Percentiles rank a stretch among this genome's conserved stretches.
Evolutionary conservation across 495 filamentous ascomycete species (phyloP).

Genomic region (Penicillium arizonense): DNA sequence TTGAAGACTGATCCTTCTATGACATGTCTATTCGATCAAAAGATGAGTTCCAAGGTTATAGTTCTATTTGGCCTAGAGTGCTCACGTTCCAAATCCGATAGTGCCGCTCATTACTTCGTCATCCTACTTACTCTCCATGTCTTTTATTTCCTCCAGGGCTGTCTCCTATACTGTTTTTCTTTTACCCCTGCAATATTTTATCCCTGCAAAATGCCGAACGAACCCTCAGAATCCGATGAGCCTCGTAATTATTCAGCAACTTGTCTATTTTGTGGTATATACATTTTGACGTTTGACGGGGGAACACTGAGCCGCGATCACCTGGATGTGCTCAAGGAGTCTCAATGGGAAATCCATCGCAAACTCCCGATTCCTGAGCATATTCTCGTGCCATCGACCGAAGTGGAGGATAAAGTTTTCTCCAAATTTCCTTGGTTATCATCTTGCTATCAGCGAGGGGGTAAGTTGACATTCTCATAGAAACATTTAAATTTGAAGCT

Average conservation of each 20-base stretch:
- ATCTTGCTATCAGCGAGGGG: conserved; percentile 7
- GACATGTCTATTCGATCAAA: too few species aligned
- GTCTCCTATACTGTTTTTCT: too few species aligned
- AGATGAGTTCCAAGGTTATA: too few species aligned
- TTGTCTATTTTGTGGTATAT: conserved; percentile 1
- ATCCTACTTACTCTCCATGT: too few species aligned
- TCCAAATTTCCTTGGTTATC: conserved; percentile 4
- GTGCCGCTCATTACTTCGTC: too few species aligned
- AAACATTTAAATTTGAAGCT: neutral
- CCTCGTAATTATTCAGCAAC: neutral
- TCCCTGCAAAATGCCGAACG: too few species aligned
- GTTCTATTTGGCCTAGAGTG: too few species aligned
- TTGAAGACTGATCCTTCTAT: too few species aligned
- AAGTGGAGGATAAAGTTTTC: conserved; percentile 3
- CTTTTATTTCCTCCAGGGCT: too few species aligned
- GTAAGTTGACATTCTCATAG: neutral
- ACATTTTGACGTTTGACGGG: neutral
- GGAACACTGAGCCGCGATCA: neutral
- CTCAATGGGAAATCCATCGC: conserved; percentile 4
- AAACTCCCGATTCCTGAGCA: neutral
- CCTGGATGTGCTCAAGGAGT: neutral
- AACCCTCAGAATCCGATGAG: neutral
- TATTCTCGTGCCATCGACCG: conserved; percentile 6
- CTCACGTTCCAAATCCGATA: too few species aligned
- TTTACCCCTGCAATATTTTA: too few species aligned